Conservation (phyloP, 306 rosid species). For the Hippophae gyantsensis region DNA sequence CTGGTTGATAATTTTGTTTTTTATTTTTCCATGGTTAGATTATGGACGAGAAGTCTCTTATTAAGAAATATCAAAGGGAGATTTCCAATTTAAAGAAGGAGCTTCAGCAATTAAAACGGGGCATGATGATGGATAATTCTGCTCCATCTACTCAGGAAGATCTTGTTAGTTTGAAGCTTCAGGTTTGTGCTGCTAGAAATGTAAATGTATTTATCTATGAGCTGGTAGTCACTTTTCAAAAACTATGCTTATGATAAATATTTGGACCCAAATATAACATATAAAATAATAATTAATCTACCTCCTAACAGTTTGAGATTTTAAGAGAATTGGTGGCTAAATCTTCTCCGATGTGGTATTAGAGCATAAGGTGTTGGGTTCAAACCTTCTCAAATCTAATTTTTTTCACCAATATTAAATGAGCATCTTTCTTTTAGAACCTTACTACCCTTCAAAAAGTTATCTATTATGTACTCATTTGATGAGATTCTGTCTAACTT, state of each 20-base stretch:
- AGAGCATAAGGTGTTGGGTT: too few relatives aligned
- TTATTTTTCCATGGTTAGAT: constrained; percentile 21
- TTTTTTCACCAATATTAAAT: too few relatives aligned
- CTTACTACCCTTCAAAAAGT: too few relatives aligned
- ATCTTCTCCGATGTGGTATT: too few relatives aligned
- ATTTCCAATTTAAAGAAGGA: constrained; percentile 49
- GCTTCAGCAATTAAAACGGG: constrained; percentile 45
- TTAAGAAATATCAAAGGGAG: constrained; percentile 49
- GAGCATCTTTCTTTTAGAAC: too few relatives aligned
- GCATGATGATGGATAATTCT: constrained; percentile 31
- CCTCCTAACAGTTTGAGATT: too few relatives aligned
- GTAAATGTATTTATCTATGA: not conserved
- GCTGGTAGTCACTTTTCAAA: not conserved
- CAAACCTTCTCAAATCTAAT: too few relatives aligned
- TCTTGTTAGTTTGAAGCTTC: constrained; percentile 49
- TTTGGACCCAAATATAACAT: too few relatives aligned
- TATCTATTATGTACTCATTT: too few relatives aligned
- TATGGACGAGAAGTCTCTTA: constrained; percentile 54
- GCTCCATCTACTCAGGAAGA: constrained; percentile 39
- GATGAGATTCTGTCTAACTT: too few relatives aligned
- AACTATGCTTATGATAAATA: not conserved
- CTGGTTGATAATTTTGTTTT: constrained; percentile 4
- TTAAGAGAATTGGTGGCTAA: too few relatives aligned
- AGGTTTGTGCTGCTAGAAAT: constrained; percentile 30
- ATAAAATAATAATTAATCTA: too few relatives aligned